Evolutionary conservation across 2,329 filamentous ascomycete species (phyloP), one percentile per base, ranked within the genome.

Genomic region (Neoarthrinium moseri): DNA sequence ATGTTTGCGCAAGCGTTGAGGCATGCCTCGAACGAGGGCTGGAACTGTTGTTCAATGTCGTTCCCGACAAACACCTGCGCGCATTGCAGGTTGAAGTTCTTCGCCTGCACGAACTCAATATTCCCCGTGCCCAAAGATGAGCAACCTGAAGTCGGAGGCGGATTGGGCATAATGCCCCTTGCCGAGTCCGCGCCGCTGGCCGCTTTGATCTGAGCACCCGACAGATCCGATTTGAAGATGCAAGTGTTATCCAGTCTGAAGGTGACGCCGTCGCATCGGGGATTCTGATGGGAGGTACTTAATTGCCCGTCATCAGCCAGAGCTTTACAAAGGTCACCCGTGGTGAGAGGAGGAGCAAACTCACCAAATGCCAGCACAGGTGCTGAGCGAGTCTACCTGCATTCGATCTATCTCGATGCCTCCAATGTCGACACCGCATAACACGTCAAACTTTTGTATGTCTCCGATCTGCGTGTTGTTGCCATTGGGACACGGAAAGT

Each of bases 1-100:
- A 56, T 61, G 2, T 43, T 33, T 2, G 53, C 49, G 38, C 61
- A 64, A 27, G 58, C 56, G 17, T 42, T 51, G 48, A 63, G 41
- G 52, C 61, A 64, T 42, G 59, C 59, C 34, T 59, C 55, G 38
- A 62, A 55, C 3, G 52, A 59, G 11, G 56, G 48, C 3, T 56
- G 57, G 27, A 58, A 59, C 51, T 55, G 55, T 48, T 63, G 60
- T n/a, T 34, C 22, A 10, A 62, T 39, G 45, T 63, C 60, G 39
- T 47, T 54, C 13, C 61, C 59, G 18, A 50, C 47, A 40, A 64
- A 54, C 36, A 62, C 51, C 45, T 51, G 56, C 38, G 53, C 51
- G 49, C 60, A 63, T 40, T 56, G 54, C 17, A 55, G 39, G 33
- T 46, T 50, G 47, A 57, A 62, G 43, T 30, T 55, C 8, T 48